These are phyloP conservation scores for Picochlorum sp. DNA, from an alignment of 139 green algal genomes.

Conservation along the genomic window DNA sequence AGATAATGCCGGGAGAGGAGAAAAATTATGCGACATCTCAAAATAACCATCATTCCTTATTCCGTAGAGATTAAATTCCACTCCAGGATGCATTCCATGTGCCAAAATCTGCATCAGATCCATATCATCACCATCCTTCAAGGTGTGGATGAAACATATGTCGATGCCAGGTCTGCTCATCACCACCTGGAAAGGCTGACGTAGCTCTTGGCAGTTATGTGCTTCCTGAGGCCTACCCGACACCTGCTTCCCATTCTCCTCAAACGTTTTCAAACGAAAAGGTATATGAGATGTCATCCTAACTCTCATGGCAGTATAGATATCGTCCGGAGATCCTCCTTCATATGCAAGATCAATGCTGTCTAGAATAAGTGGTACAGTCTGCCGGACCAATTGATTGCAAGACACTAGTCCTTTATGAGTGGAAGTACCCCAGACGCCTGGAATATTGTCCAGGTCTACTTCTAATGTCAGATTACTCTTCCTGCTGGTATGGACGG, in stretches of 20 bases:
- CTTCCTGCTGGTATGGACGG: neutral
- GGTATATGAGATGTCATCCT: neutral
- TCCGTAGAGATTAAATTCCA: no score
- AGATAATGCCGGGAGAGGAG: no score
- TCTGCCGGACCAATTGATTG: constrained; percentile 8
- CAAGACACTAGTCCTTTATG: constrained; percentile 14
- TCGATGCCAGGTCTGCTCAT: neutral
- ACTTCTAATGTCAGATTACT: neutral
- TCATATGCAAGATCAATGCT: neutral
- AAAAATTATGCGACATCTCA: no score
- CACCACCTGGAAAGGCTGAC: neutral
- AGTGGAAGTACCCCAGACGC: constrained; percentile 6
- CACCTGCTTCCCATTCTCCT: neutral
- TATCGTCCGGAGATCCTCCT: neutral
- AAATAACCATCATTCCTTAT: no score
- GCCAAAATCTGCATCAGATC: no score
- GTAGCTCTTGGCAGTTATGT: neutral
- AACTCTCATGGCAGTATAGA: neutral
- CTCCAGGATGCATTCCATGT: no score
- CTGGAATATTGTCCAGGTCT: constrained; percentile 11
- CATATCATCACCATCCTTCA: no score
- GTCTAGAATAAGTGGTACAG: constrained; percentile 5
- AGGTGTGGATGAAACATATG: no score
- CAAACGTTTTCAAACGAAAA: neutral
- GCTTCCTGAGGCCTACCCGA: neutral